These are phyloP conservation scores for Boletus rubroflammeus DNA, from an alignment of 768 basidiomycete genomes.

Conservation along the genomic window DNA sequence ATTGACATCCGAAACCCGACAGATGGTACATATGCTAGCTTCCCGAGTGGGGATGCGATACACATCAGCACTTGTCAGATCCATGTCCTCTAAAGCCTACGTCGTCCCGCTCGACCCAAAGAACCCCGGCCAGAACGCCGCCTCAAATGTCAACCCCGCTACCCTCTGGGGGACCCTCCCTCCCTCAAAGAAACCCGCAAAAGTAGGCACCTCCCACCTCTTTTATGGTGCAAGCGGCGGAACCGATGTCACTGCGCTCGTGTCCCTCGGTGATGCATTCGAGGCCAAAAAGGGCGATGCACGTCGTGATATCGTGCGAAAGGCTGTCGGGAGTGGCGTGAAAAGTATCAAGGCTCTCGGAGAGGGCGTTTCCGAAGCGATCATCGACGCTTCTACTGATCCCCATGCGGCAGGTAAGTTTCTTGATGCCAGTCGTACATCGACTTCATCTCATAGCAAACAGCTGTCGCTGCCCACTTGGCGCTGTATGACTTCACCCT, in stretches of 20 bases:
- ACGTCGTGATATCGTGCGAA: constrained; percentile 65
- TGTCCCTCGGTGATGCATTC: constrained; percentile 58
- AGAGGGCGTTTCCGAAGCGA: constrained; percentile 59
- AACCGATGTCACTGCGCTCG: constrained; percentile 46
- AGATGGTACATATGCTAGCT: constrained; percentile 16
- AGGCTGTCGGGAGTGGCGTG: constrained; percentile 68
- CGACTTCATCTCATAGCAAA: neutral
- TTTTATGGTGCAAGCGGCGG: constrained; percentile 54
- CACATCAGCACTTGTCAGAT: constrained; percentile 24
- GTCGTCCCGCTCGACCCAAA: constrained; percentile 57
- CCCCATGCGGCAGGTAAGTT: constrained; percentile 71
- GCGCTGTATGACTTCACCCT: constrained; percentile 74
- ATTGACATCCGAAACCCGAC: constrained; percentile 24
- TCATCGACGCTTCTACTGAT: constrained; percentile 61
- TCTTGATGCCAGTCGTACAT: neutral
- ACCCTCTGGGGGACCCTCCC: constrained; percentile 54
- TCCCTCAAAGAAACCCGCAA: constrained; percentile 46
- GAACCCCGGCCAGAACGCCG: constrained; percentile 27
- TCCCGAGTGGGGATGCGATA: constrained; percentile 18
- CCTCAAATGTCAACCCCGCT: constrained; percentile 41
- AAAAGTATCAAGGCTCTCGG: constrained; percentile 59
- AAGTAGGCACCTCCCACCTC: constrained; percentile 59
- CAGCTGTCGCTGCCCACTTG: constrained; percentile 77
- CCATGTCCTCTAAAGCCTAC: constrained; percentile 55
- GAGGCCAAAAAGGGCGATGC: constrained; percentile 40